Evolutionary conservation across 345 rosid species (phyloP).

Genomic region (Acer campestre): DNA sequence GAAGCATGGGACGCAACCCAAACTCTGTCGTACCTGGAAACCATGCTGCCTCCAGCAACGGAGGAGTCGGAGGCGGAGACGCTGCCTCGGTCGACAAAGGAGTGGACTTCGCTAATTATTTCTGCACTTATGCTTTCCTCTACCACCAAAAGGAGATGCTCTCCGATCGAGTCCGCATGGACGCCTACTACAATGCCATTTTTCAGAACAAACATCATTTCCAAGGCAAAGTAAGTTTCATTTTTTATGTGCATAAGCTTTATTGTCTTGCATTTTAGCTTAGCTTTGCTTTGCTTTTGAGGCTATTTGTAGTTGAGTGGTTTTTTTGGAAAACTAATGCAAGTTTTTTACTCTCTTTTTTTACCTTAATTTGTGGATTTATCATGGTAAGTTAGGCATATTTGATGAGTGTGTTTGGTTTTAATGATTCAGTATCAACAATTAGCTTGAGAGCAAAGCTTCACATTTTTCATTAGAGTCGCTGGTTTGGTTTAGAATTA

Average conservation of each 20-base stretch:
- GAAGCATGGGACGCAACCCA: slow-evolving; percentile 51
- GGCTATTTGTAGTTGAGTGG: too few relatives aligned
- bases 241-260: background rate
- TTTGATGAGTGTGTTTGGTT: too few relatives aligned
- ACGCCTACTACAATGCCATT: slow-evolving; percentile 81
- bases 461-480: background rate
- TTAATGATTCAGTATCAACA: background rate
- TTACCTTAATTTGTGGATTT: too few relatives aligned
- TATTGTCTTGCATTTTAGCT: background rate
- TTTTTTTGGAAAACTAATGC: too few relatives aligned
- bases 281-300: too few relatives aligned
- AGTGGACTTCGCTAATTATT: slow-evolving; percentile 86
- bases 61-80: slow-evolving; percentile 35
- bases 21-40: slow-evolving; percentile 46
- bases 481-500: background rate
- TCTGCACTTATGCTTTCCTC: slow-evolving; percentile 84
- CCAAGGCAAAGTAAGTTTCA: slow-evolving; percentile 62
- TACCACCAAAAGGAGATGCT: slow-evolving; percentile 99
- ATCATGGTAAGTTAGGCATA: too few relatives aligned
- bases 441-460: background rate
- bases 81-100: slow-evolving; percentile 74
- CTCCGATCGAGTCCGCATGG: slow-evolving; percentile 97
- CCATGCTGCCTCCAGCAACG: slow-evolving; percentile 30
- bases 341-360: too few relatives aligned
- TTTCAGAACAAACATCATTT: slow-evolving; percentile 82